Conservation (phyloP, 805 yeast genomes). For the Teunomyces barrocoloradensis region DNA sequence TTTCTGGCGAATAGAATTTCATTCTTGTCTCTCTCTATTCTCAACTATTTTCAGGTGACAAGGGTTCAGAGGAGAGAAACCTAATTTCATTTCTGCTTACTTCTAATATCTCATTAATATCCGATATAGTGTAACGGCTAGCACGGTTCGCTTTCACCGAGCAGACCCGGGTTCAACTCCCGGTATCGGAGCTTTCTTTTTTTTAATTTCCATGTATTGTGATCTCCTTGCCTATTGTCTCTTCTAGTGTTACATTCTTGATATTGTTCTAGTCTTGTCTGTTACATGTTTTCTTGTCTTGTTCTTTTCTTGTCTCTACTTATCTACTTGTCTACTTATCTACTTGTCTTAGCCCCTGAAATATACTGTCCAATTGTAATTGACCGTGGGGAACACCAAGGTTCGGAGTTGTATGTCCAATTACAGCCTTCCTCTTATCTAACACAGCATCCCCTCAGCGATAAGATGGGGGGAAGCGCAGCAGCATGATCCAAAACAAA, state of each 20-base stretch:
- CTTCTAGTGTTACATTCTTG: no score
- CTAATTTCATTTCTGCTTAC: no score
- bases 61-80: no score
- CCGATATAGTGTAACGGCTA: conserved; percentile 81
- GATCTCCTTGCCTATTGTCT: no score
- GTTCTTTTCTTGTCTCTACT: no score
- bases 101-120: conserved; percentile 11
- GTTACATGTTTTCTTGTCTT: no score
- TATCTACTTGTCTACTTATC: no score
- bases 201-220: neutral
- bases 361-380: neutral
- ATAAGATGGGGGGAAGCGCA: neutral
- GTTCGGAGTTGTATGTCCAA: neutral
- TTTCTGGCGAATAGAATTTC: conserved; percentile 24
- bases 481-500: neutral
- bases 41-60: neutral
- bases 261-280: no score
- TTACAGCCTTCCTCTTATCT: neutral
- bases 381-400: neutral
- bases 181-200: conserved; percentile 60
- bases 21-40: neutral
- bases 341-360: no score
- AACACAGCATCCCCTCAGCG: neutral
- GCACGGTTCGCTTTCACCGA: conserved; percentile 83
- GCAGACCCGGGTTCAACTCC: conserved; percentile 85